Conservation (phyloP, 306 rosid species). For the Lithocarpus polystachyus region DNA sequence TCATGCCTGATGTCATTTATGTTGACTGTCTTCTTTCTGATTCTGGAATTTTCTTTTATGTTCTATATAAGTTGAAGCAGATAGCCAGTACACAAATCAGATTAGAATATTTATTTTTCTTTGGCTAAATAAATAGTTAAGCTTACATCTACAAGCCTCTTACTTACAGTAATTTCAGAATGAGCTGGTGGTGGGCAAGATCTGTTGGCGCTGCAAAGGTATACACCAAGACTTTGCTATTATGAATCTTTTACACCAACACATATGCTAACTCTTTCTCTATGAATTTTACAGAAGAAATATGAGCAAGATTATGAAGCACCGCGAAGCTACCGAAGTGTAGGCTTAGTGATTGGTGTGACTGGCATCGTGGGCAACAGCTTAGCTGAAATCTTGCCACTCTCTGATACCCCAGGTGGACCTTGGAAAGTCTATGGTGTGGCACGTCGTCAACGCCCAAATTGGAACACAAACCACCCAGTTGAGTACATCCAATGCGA, state of each 20-base stretch:
- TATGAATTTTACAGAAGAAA: conserved; percentile 37
- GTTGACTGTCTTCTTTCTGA: neutral
- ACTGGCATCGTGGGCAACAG: conserved; percentile 76
- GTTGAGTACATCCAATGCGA: conserved; percentile 70
- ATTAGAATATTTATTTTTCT: too few species aligned
- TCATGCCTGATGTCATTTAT: neutral
- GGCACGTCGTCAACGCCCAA: conserved; percentile 64
- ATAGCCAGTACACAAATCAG: neutral
- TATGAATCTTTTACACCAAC: neutral
- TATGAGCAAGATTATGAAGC: conserved; percentile 36
- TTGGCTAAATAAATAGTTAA: too few species aligned
- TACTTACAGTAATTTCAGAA: neutral
- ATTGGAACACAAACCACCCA: conserved; percentile 65
- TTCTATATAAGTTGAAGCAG: neutral
- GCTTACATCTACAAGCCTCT: too few species aligned
- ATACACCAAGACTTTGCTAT: neutral
- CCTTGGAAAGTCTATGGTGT: conserved; percentile 84
- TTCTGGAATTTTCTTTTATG: neutral
- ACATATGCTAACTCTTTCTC: too few species aligned
- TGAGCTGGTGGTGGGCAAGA: conserved; percentile 69
- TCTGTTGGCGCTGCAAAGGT: conserved; percentile 49
- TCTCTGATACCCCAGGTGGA: conserved; percentile 69
- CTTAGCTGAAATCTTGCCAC: conserved; percentile 77
- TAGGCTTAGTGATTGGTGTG: conserved; percentile 57
- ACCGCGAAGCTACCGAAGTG: conserved; percentile 42